phyloP scores from a whole-genome alignment of 2,329 filamentous ascomycete species.

The Simplicillium aogashimaense region DNA sequence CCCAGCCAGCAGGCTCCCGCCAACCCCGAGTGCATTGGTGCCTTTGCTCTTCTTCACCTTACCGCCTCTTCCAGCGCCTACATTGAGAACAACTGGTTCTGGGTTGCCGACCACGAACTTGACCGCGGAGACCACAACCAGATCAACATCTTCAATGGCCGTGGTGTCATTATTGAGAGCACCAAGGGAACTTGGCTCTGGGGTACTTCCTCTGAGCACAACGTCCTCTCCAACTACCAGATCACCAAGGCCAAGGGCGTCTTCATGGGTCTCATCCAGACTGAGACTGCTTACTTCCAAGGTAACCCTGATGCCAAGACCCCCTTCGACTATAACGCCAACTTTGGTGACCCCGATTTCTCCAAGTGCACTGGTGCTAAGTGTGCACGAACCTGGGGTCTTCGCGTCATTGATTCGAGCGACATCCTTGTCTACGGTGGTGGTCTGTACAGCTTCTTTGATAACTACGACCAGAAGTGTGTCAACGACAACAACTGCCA shows the following conservation, averaged over 20 bases:
- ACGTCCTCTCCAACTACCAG: constrained; percentile 74
- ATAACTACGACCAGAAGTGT: constrained; percentile 69
- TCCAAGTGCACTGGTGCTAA: constrained; percentile 36
- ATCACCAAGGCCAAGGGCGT: constrained; percentile 67
- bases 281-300: constrained; percentile 84
- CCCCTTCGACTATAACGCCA: constrained; percentile 50
- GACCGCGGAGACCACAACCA: constrained; percentile 65
- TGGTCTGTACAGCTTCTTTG: constrained; percentile 74
- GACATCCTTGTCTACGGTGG: constrained; percentile 63
- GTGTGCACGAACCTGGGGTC: constrained; percentile 69
- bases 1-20: constrained; percentile 50
- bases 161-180: constrained; percentile 72
- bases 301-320: constrained; percentile 65
- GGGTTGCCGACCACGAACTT: constrained; percentile 85
- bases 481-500: constrained; percentile 61
- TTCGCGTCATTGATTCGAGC: constrained; percentile 58
- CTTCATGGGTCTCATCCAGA: constrained; percentile 77
- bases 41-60: constrained; percentile 61
- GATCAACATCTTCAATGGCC: constrained; percentile 81
- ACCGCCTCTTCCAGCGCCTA: constrained; percentile 58
- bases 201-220: constrained; percentile 62
- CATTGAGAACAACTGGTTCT: constrained; percentile 84
- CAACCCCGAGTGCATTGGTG: constrained; percentile 60
- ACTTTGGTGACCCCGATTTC: constrained; percentile 62
- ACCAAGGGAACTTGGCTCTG: constrained; percentile 69